phyloP scores from a whole-genome alignment of 495 filamentous ascomycete genomes.

The Elasticomyces elasticus region DNA sequence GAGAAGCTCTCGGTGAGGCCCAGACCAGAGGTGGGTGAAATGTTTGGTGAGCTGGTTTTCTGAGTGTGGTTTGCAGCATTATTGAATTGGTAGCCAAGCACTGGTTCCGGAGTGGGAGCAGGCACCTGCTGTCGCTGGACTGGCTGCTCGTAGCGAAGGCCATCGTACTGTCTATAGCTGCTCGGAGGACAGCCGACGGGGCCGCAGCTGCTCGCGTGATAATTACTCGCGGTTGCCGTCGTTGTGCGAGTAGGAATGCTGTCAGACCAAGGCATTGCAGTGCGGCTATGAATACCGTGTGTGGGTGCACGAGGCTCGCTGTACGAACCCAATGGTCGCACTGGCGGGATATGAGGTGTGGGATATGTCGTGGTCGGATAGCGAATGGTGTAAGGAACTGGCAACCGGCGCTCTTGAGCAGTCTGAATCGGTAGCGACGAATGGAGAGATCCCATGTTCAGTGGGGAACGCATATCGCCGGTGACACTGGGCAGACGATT shows the following conservation, averaged over 20 bases:
- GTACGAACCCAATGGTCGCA: conserved; percentile 7
- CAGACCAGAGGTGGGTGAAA: conserved; percentile 8
- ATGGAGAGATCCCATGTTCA: conserved; percentile 29
- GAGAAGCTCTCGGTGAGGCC: not conserved
- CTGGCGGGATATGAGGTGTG: not conserved
- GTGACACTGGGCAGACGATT: conserved; percentile 17
- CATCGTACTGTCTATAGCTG: not conserved
- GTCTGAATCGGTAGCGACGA: conserved; percentile 23
- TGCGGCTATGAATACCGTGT: conserved; percentile 18
- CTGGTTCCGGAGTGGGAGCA: conserved; percentile 1
- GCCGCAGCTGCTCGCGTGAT: not conserved
- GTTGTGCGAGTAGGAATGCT: not conserved
- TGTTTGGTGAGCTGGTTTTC: conserved; percentile 4
- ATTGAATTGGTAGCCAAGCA: conserved; percentile 11
- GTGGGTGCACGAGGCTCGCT: conserved; percentile 9
- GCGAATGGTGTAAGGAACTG: conserved; percentile 11
- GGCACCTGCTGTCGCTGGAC: not conserved
- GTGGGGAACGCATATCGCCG: conserved; percentile 20
- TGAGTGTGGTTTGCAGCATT: not conserved
- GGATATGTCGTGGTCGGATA: conserved; percentile 13
- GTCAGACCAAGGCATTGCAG: conserved; percentile 15
- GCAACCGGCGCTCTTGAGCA: conserved; percentile 17
- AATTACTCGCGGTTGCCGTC: not conserved
- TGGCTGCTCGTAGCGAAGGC: not conserved
- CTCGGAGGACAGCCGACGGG: too few relatives aligned